phyloP scores from a whole-genome alignment of 306 rosid species.

The Dalbergia oliveri region DNA sequence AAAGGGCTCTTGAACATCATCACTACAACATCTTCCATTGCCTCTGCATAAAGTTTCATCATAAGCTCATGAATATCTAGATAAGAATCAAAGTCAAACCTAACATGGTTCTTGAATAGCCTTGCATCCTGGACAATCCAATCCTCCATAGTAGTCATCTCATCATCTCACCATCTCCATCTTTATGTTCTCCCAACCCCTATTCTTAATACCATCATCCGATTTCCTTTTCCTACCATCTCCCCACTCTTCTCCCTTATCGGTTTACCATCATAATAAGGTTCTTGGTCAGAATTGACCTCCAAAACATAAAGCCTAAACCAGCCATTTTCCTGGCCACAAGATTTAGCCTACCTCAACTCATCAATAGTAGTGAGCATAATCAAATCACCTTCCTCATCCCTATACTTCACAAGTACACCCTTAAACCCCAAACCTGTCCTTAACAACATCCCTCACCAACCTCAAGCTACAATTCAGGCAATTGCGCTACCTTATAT shows the following conservation, averaged over 20 bases:
- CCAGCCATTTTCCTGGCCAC: slow-evolving; percentile 58
- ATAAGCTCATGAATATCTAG: slow-evolving; percentile 89
- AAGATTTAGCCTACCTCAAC: slow-evolving; percentile 73
- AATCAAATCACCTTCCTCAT: slow-evolving; percentile 92
- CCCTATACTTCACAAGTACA: slow-evolving; percentile 82
- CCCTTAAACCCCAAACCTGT: slow-evolving; percentile 78
- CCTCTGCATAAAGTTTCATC: slow-evolving; percentile 85
- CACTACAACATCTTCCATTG: slow-evolving; percentile 81
- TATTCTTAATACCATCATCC: slow-evolving; percentile 49
- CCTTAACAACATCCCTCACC: slow-evolving; percentile 72
- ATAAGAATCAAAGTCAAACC: slow-evolving; percentile 85
- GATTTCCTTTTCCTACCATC: slow-evolving; percentile 33
- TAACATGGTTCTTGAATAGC: slow-evolving; percentile 94
- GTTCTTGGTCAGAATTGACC: slow-evolving; percentile 72
- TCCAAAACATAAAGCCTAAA: slow-evolving; percentile 67
- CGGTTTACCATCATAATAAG: slow-evolving; percentile 63
- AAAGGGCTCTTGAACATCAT: slow-evolving; percentile 81
- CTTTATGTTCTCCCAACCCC: slow-evolving; percentile 52
- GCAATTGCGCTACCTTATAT: slow-evolving; percentile 87
- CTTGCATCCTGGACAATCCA: slow-evolving; percentile 94
- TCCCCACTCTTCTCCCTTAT: slow-evolving; percentile 35
- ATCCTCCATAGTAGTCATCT: slow-evolving; percentile 65
- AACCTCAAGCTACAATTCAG: slow-evolving; percentile 75
- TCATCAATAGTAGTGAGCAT: slow-evolving; percentile 79
- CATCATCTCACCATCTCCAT: slow-evolving; percentile 43